Evolutionary conservation across 2,329 filamentous ascomycete genomes (phyloP).

Genomic region (Chrysosporium keratinophilum): DNA sequence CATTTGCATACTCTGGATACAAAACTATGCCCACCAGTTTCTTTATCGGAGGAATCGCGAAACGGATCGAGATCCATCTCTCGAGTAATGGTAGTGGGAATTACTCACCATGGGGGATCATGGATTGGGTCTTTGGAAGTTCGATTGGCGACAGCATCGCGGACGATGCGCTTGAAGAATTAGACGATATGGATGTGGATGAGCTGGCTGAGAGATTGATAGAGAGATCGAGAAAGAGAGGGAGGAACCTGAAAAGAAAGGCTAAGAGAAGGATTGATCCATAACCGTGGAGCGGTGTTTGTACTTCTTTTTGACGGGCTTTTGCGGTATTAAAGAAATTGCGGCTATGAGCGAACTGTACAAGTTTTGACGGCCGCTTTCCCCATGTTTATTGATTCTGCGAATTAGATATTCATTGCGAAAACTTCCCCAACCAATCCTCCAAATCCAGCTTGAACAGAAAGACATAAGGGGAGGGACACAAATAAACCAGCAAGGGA

Average conservation of each 20-base stretch:
- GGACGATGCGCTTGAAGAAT: conserved; percentile 40
- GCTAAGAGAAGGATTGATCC: background rate
- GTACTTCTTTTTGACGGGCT: background rate
- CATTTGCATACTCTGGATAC: conserved; percentile 52
- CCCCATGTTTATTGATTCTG: background rate
- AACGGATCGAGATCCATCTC: conserved; percentile 47
- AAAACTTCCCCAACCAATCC: background rate
- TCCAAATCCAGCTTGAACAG: background rate
- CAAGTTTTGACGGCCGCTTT: background rate
- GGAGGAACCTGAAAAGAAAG: background rate
- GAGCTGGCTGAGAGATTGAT: conserved; percentile 25
- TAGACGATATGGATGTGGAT: conserved; percentile 27
- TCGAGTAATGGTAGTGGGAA: conserved; percentile 38
- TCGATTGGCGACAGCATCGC: conserved; percentile 37
- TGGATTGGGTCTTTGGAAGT: conserved; percentile 38
- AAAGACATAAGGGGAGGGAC: background rate
- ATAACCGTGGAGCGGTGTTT: background rate
- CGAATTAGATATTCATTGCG: background rate
- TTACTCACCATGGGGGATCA: conserved; percentile 37
- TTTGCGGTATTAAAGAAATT: background rate
- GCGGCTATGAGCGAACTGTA: background rate
- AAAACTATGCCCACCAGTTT: conserved; percentile 48
- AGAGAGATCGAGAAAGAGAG: conserved; percentile 24
- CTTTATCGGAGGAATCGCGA: conserved; percentile 49
- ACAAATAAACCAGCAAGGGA: background rate